These are phyloP conservation scores for Datura wrightii DNA, from an alignment of 257 asterid genomes.

Conservation along the genomic window DNA sequence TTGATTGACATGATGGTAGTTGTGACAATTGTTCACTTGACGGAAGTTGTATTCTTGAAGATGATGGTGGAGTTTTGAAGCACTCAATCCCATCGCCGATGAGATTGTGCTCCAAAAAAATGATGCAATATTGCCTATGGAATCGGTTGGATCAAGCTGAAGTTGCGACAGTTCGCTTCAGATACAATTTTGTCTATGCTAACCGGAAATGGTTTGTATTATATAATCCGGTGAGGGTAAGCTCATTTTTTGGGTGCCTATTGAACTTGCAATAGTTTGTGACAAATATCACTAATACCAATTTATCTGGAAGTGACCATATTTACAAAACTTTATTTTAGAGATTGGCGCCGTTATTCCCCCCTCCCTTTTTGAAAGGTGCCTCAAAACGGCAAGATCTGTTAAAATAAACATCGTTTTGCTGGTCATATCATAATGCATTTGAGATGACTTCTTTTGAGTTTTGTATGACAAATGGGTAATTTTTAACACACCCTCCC, in stretches of 20 bases:
- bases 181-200: constrained; percentile 11
- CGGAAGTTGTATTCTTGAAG: background rate
- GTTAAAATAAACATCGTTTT: background rate
- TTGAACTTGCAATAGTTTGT: background rate
- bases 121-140: background rate
- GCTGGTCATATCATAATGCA: background rate
- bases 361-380: background rate
- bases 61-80: no score
- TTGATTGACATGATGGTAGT: background rate
- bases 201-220: constrained; percentile 13
- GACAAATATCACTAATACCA: background rate
- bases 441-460: background rate
- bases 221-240: background rate
- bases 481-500: background rate
- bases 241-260: background rate
- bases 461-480: background rate
- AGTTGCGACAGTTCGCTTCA: background rate
- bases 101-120: constrained; percentile 1
- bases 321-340: background rate
- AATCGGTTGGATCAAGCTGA: background rate
- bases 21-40: background rate
- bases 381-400: background rate
- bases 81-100: background rate
- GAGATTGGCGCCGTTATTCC: background rate
- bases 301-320: background rate